Percentiles rank a stretch among this genome's conserved stretches.
Conservation (phyloP, 2,329 filamentous ascomycete genomes). For the Exophiala phaeomuriformis region DNA sequence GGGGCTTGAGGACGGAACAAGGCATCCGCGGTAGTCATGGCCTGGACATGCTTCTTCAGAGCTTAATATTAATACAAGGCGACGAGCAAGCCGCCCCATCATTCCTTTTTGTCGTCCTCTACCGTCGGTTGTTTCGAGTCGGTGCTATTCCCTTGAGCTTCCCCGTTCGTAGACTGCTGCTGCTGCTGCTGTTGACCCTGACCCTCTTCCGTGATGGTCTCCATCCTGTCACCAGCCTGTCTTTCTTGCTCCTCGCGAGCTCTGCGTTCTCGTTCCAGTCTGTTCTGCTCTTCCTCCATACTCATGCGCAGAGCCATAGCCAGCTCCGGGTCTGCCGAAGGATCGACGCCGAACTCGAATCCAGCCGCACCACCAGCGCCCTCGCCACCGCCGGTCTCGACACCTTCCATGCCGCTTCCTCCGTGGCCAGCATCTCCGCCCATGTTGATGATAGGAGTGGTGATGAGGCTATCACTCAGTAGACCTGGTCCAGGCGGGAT, state of each 20-base stretch:
- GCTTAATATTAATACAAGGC: slow-evolving; percentile 2
- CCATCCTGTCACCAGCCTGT: slow-evolving; percentile 53
- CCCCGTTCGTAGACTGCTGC: slow-evolving; percentile 9
- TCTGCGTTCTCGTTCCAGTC: slow-evolving; percentile 77
- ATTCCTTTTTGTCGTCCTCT: slow-evolving; percentile 26
- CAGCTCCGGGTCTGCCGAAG: slow-evolving; percentile 83
- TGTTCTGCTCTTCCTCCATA: slow-evolving; percentile 94
- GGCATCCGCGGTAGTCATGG: background rate
- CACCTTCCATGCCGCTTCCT: slow-evolving; percentile 53
- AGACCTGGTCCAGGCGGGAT: slow-evolving; percentile 87
- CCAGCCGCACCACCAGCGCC: slow-evolving; percentile 55
- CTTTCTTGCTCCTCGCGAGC: slow-evolving; percentile 66
- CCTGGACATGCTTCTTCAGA: background rate
- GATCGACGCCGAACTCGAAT: slow-evolving; percentile 86
- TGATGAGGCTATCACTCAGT: slow-evolving; percentile 82
- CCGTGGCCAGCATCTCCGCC: slow-evolving; percentile 55
- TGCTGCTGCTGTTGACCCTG: slow-evolving; percentile 38
- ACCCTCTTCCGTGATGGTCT: slow-evolving; percentile 72
- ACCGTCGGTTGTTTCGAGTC: slow-evolving; percentile 26
- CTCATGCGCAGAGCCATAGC: slow-evolving; percentile 93
- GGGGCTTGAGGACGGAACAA: no score
- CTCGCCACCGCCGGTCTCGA: slow-evolving; percentile 41
- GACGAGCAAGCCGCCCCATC: background rate
- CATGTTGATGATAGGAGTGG: slow-evolving; percentile 67
- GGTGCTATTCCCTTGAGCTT: slow-evolving; percentile 8